A percentile compares a stretch with the other conserved stretches of the same genome.
Evolutionary conservation across 208 protist species (phyloP).

Genomic region (Acanthamoeba royreba): DNA sequence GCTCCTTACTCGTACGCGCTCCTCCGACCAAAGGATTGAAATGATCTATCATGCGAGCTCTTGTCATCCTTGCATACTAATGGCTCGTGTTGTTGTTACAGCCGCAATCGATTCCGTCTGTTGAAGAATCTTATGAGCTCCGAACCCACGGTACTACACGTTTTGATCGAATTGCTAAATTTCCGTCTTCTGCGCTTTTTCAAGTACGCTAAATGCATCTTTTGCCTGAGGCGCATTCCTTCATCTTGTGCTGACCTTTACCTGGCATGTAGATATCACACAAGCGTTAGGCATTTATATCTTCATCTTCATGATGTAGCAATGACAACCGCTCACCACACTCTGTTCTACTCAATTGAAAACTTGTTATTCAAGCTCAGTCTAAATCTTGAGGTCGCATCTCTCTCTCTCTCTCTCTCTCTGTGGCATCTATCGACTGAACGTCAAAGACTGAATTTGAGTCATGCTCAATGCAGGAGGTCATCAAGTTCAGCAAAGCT

Average conservation of each 20-base stretch:
- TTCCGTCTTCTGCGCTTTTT: slow-evolving; percentile 37
- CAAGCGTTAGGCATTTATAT: not conserved
- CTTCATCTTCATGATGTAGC: not conserved
- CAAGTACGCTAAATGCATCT: not conserved
- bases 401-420: not conserved
- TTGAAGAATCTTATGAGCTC: not conserved
- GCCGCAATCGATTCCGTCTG: not conserved
- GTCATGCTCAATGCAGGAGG: not conserved
- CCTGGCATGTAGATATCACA: not conserved
- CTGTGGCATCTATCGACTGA: not conserved
- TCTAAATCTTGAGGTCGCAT: not conserved
- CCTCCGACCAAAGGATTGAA: too few relatives aligned
- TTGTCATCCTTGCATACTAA: too few relatives aligned
- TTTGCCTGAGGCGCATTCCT: not conserved
- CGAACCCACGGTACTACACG: not conserved
- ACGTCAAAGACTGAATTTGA: not conserved
- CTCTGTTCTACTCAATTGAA: slow-evolving; percentile 1
- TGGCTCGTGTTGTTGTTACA: too few relatives aligned
- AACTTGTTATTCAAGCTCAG: slow-evolving; percentile 29
- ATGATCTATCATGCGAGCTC: too few relatives aligned
- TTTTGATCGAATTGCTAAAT: not conserved
- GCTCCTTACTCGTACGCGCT: not conserved
- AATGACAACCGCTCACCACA: not conserved
- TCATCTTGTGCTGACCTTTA: not conserved
- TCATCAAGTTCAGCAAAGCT: not conserved